phyloP scores from a whole-genome alignment of 208 protist species.

The Leishmania major region DNA sequence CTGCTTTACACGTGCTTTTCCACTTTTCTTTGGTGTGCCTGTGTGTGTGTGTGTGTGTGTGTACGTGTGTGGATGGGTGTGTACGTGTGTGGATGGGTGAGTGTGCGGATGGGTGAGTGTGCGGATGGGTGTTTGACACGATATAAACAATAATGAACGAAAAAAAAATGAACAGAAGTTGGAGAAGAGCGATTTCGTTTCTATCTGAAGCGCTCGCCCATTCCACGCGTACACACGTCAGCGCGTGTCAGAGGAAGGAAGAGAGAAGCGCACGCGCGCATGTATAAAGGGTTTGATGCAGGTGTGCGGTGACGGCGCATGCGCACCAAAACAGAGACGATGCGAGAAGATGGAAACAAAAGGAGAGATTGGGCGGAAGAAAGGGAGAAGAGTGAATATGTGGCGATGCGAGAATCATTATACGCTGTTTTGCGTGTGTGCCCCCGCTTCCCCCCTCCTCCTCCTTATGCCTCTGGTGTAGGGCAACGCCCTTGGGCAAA shows the following conservation, averaged over 20 bases:
- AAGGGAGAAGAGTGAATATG: background rate
- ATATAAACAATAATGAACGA: background rate
- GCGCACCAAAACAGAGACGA: background rate
- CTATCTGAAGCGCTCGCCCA: background rate
- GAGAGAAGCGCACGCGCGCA: background rate
- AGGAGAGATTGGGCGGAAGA: background rate
- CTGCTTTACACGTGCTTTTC: background rate
- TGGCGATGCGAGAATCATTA: background rate
- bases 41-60: background rate
- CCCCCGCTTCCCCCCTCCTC: background rate
- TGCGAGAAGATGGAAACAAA: constrained; percentile 3
- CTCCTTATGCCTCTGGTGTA: background rate
- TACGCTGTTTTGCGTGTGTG: background rate
- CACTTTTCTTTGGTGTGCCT: too few relatives aligned
- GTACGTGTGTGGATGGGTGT: background rate
- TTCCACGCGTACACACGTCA: background rate
- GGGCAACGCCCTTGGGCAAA: background rate
- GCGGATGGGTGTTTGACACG: background rate
- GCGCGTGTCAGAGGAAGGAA: background rate
- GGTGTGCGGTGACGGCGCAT: background rate
- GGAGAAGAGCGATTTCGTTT: background rate
- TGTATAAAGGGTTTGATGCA: background rate
- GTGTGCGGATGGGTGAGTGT: too few relatives aligned
- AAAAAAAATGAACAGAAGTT: background rate
- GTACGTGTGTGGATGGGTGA: background rate